Base-by-base conservation (phyloP, 768 basidiomycete genomes). In the Cytidiella melzeri region DNA sequence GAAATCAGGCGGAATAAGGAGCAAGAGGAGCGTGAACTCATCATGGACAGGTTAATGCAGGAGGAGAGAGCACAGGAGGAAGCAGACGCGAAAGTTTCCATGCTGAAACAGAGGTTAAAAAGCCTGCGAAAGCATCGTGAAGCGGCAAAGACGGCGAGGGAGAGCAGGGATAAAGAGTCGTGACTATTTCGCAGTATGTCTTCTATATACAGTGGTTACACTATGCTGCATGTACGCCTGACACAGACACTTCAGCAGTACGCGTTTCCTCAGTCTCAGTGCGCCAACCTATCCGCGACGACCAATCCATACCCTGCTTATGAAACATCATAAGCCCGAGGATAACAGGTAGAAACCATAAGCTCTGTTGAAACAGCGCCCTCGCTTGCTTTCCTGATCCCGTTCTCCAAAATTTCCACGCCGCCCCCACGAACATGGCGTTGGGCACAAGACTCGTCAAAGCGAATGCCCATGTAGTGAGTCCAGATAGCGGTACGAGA, bases 261-360 rank as follows among this genome's bases (percentile, higher is more conserved):
- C n/a, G n/a, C n/a, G n/a, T n/a, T n/a, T n/a, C n/a, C n/a, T n/a
- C n/a, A 36, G 50, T 43, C 23, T 51, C 54, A n/a, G 28, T n/a
- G 7, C 39, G 45, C 20, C 53, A 10, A 9, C 79, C 75, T 7
- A 81, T 26, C 83, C 83, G 86, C 40, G 77, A 68, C 21, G 73
- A 57, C 90, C 89, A 92, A 55, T 86, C 82, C 57, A 87, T 71
- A 0, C 87, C 87, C 59, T 84, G 81, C 70, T 97, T 97, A 67
- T 95, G 92, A 48, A 87, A 71, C 90, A 99, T 92, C 88, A 94
- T 92, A 56, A 98, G 71, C 2, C 83, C 92, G 53, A 98, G 73
- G 5, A 97, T 72, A 5, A 87, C 84, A 0, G 95, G 95, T 37
- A 98, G 64, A 69, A 93, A 93, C 86, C 92, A 92, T 55, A 98